These are phyloP conservation scores for Verticillium zaregamsianum DNA, from an alignment of 2,329 filamentous ascomycete genomes.

Conservation along the genomic window DNA sequence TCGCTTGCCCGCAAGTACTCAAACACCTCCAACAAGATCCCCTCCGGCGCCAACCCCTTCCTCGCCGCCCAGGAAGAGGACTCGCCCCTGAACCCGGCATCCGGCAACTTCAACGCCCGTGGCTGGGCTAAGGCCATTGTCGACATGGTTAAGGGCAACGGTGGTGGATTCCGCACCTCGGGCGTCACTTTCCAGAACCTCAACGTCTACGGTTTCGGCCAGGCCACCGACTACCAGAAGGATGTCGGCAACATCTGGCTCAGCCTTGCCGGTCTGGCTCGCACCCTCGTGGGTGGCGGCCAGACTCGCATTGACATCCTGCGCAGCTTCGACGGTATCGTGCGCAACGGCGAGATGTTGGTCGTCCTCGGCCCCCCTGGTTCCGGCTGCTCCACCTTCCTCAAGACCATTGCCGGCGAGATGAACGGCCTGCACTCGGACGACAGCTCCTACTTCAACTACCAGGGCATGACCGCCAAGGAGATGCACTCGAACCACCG, in stretches of 20 bases:
- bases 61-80: slow-evolving; percentile 38
- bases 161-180: slow-evolving; percentile 52
- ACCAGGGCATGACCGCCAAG: slow-evolving; percentile 67
- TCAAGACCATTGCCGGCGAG: slow-evolving; percentile 82
- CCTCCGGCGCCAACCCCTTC: slow-evolving; percentile 45
- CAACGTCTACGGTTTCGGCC: slow-evolving; percentile 64
- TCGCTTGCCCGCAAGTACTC: slow-evolving; percentile 54
- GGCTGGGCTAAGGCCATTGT: slow-evolving; percentile 60
- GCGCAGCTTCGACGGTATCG: slow-evolving; percentile 62
- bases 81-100: slow-evolving; percentile 50
- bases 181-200: slow-evolving; percentile 65
- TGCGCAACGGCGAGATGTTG: slow-evolving; percentile 69
- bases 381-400: slow-evolving; percentile 76
- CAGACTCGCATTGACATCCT: slow-evolving; percentile 63
- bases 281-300: slow-evolving; percentile 47
- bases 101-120: slow-evolving; percentile 47
- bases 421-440: slow-evolving; percentile 76
- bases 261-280: slow-evolving; percentile 37
- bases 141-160: slow-evolving; percentile 45
- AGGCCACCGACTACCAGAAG: slow-evolving; percentile 67
- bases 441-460: slow-evolving; percentile 70
- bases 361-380: slow-evolving; percentile 70
- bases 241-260: slow-evolving; percentile 60
- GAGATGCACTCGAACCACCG: slow-evolving; percentile 76
- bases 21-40: slow-evolving; percentile 33